Base-by-base conservation (phyloP, 2,329 filamentous ascomycete genomes). In the Cladosporium sp. region DNA sequence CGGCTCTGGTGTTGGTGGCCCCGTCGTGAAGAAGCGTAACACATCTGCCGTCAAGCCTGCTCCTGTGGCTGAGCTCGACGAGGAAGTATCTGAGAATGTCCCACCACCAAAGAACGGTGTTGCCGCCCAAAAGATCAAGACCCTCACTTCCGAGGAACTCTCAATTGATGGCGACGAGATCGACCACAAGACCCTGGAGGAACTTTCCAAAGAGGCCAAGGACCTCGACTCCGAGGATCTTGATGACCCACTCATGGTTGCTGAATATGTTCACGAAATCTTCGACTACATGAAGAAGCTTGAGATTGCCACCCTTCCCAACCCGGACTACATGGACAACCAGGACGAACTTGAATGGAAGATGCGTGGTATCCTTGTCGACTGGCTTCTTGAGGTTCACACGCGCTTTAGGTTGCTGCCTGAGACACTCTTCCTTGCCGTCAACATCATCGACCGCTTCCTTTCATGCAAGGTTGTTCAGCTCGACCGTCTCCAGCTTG, bases 371-470 rank as follows among this genome's bases (percentile, higher is more conserved):
- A 97, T 99, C 65, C 84, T 99, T 56, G 86, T 97, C 64, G 94
- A 99, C 78, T 99, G 94, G 94, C 83, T 99, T 64, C 92, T 99
- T 62, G 94, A 99, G 74, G 94, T 99, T 47, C 94, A 99, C 79
- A 96, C 91, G 20, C 90, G 93, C 58, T 99, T 97, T 80, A 89
- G 94, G 65, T 85, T 99, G 17, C 83, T 97, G 40, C 94, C 94
- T 20, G 94, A 99, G 78, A 97, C 94, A 2, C 83, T 97, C 45
- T 99, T 97, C 83, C 84, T 99, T 36, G 88, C 92, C 45, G 90
- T 97, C 81, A 99, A 97, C 82, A 91, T 97, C 73, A 95, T 97
- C 71, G 94, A 99, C 74, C 92, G 94, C 60, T 99, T 97, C 80
- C 84, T 99, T 47, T 97, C 93, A 0, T 85, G 87, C 70, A 97